A percentile compares a stretch with the other conserved stretches of the same genome.
Evolutionary conservation across 148 eudicot genomes (phyloP).

Genomic region (Cornus suecica): DNA sequence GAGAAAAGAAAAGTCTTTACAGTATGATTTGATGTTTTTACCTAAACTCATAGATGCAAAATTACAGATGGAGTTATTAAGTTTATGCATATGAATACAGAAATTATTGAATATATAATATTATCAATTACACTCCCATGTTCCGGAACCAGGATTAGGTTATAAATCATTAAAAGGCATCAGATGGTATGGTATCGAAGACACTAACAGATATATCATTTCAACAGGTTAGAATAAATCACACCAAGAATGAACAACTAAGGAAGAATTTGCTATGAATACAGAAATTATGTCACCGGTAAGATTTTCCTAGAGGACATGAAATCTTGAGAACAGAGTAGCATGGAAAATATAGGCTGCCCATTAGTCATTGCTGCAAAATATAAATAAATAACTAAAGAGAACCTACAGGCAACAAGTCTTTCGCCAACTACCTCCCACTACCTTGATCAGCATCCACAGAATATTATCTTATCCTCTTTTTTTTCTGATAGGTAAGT

Average conservation of each 20-base stretch:
- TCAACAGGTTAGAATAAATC: not conserved
- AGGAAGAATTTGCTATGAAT: not conserved
- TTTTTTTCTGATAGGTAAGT: too few species aligned
- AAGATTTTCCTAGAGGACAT: not conserved
- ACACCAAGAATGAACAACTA: too few species aligned
- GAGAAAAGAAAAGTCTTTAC: constrained; percentile 2
- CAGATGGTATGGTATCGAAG: not conserved
- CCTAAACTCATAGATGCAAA: not conserved
- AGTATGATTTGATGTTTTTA: not conserved
- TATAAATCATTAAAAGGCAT: not conserved
- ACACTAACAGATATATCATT: not conserved
- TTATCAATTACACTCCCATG: not conserved
- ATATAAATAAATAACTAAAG: not conserved
- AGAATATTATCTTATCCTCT: too few species aligned
- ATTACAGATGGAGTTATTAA: not conserved
- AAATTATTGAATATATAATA: not conserved
- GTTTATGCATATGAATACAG: not conserved
- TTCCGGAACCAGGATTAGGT: not conserved
- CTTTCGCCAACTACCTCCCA: not conserved
- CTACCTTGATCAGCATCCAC: not conserved
- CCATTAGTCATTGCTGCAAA: too few species aligned
- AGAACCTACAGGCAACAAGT: not conserved
- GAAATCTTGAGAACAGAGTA: not conserved
- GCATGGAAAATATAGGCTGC: not conserved
- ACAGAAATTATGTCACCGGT: not conserved